phyloP scores from a whole-genome alignment of 1,284 basidiomycete genomes.

The Trichosporon sp. region DNA sequence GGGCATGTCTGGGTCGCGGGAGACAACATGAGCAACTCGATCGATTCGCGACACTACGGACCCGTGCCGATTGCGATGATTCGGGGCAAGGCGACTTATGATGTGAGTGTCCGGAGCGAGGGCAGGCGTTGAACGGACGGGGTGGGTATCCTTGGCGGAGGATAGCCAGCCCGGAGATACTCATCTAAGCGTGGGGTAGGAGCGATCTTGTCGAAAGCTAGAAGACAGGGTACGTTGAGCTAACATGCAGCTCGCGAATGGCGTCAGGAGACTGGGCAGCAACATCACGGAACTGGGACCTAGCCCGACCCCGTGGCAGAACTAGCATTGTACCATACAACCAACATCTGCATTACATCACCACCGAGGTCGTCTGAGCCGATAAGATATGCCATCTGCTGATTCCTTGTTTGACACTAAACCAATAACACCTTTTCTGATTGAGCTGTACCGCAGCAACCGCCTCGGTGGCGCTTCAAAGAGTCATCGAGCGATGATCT shows the following conservation, averaged over 20 bases:
- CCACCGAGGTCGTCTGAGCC: neutral
- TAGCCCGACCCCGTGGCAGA: conserved; percentile 6
- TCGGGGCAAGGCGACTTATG: conserved; percentile 62
- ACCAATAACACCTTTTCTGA: no score
- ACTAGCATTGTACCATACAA: neutral
- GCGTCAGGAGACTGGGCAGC: neutral
- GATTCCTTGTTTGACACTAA: no score
- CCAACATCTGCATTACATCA: neutral
- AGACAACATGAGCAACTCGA: conserved; percentile 81
- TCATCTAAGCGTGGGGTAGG: no score
- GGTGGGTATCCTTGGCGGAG: no score
- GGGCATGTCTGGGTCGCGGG: conserved; percentile 92
- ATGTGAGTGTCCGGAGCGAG: neutral
- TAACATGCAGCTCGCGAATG: neutral
- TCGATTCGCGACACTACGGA: conserved; percentile 87
- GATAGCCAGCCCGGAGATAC: no score
- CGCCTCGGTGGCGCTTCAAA: no score
- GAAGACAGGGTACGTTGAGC: neutral
- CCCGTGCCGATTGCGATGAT: conserved; percentile 85
- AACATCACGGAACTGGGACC: conserved; percentile 11
- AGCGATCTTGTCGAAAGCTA: no score
- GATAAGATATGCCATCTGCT: no score
- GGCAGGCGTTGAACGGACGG: no score
- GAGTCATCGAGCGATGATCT: no score
- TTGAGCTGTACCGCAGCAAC: no score